Conservation (phyloP, 2,329 filamentous ascomycete species). For the Hymenoscyphus repandus region DNA sequence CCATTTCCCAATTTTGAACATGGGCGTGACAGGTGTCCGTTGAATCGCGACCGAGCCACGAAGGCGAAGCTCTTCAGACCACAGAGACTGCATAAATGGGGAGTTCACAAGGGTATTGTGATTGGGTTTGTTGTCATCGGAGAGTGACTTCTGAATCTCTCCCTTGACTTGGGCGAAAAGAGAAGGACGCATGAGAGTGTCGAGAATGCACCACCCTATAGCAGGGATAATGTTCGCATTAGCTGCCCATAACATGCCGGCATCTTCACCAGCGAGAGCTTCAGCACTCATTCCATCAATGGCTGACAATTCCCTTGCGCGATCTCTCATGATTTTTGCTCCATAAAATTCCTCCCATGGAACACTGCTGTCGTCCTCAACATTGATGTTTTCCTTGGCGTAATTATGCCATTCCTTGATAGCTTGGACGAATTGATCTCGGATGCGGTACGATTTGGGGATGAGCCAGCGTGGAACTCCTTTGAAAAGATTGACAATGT, state of each 20-base stretch:
- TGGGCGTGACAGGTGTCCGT: constrained; percentile 14
- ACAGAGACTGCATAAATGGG: constrained; percentile 34
- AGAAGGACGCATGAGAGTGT: constrained; percentile 18
- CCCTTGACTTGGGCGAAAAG: constrained; percentile 20
- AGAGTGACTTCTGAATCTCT: constrained; percentile 18
- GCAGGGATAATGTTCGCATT: constrained; percentile 26
- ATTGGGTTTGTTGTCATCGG: constrained; percentile 4
- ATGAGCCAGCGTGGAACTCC: constrained; percentile 26
- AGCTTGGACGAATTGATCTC: constrained; percentile 21
- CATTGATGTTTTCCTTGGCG: constrained; percentile 18
- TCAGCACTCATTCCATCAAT: constrained; percentile 12
- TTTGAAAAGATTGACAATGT: constrained; percentile 20
- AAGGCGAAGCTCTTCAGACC: constrained; percentile 33
- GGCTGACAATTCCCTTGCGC: constrained; percentile 6
- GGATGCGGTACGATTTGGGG: constrained; percentile 17
- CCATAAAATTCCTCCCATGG: constrained; percentile 30
- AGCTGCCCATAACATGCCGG: constrained; percentile 24
- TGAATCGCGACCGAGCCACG: constrained; percentile 15
- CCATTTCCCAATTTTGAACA: constrained; percentile 28
- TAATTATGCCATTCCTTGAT: constrained; percentile 27
- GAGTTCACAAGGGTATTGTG: constrained; percentile 16
- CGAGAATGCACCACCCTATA: constrained; percentile 26
- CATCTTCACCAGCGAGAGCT: constrained; percentile 14
- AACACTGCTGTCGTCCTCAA: constrained; percentile 12
- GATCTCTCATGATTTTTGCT: constrained; percentile 25